Percentiles rank a stretch among this genome's conserved stretches.
phyloP scores from a whole-genome alignment of 164 flowering plant species.

The Macadamia integrifolia region DNA sequence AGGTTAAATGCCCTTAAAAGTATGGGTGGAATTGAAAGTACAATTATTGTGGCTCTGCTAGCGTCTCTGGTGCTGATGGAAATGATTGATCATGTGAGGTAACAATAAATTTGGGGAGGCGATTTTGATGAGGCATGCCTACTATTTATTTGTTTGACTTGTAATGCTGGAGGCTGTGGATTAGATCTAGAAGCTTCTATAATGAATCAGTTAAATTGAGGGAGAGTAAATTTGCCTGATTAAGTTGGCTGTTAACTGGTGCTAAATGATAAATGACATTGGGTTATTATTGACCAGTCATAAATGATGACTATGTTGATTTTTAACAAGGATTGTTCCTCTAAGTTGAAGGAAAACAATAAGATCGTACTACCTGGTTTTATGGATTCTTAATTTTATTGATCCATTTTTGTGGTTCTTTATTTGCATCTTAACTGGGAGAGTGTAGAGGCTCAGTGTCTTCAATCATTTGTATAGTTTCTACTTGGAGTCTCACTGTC shows the following conservation, averaged over 20 bases:
- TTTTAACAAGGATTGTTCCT: neutral
- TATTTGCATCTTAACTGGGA: neutral
- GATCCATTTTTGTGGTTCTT: neutral
- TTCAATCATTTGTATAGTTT: neutral
- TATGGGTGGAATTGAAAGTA: neutral
- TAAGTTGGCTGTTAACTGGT: neutral
- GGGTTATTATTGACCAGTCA: neutral
- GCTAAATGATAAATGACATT: neutral
- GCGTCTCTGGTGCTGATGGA: neutral
- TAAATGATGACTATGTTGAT: neutral
- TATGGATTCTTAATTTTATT: neutral
- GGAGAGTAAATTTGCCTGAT: neutral
- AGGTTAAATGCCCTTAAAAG: neutral
- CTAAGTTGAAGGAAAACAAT: neutral
- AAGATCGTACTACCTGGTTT: neutral
- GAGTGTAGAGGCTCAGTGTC: neutral
- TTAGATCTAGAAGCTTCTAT: constrained; percentile 1
- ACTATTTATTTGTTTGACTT: neutral
- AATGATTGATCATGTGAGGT: neutral
- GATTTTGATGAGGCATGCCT: neutral
- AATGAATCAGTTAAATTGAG: neutral
- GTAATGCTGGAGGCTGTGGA: neutral
- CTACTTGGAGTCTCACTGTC: neutral
- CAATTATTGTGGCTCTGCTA: neutral
- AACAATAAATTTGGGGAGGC: neutral